Base-by-base conservation (phyloP, 75 land plant species). In the Cunninghamia lanceolata region DNA sequence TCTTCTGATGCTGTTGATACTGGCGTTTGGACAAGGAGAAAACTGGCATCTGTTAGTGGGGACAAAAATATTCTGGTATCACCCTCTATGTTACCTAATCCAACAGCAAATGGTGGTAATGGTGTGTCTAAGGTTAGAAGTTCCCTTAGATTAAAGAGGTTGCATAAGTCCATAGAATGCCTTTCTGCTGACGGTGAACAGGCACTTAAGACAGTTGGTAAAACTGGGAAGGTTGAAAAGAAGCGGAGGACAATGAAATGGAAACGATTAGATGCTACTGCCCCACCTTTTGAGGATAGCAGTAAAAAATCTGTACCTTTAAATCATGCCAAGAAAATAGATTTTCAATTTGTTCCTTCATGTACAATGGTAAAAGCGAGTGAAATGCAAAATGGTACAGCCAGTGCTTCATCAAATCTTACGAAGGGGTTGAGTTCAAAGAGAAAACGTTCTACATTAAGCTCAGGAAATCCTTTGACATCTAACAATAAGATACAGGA, bases 1-100 rank as follows among this genome's bases (percentile, higher is more conserved):
- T 95, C 95, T 82, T 95, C 96, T 82, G 92, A 90, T 83, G 91
- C 85, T 42, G 88, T 83, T 75, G 93, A 85, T 39, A 90, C 84
- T 86, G 93, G 81, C 47, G 85, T 53, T 71, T 87, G 87, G 56
- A 59, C 85, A 54, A 87, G 87, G 30, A 73, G 73, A 34, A 68
- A 84, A 25, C 38, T 68, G 82, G 52, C 87, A 21, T 76, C 84
- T 82, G 32, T 35, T 47, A 85, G 74, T 42, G 86, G 68, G 82
- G 87, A 87, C 30, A 50, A 81, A 7, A 68, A 10, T n/a, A 82
- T 71, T 53, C 70, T 56, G 39, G 89, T 71, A 78, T 88, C 88
- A 52, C 85, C 88, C 19, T 70, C 85, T n/a, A 53, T 19, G 14
- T 19, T 93, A 53, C 45, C 85, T 36, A 76, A 89, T 66, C 88